Conservation (phyloP, 1,139 yeast species). For the Saccharomyces hybrid region DNA sequence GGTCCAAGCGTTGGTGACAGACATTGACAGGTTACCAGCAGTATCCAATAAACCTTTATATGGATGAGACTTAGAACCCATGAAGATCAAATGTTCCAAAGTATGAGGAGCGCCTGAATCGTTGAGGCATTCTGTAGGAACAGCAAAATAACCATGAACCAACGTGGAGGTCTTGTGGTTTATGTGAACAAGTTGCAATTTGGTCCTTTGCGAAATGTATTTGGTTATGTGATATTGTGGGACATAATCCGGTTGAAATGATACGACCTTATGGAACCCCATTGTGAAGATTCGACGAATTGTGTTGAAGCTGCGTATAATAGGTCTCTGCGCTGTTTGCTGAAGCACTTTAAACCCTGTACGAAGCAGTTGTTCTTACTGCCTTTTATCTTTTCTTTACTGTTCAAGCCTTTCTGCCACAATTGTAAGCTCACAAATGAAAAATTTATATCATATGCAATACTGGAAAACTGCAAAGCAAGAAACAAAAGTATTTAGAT, state of each 20-base stretch:
- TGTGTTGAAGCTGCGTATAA: constrained; percentile 5
- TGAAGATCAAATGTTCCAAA: constrained; percentile 83
- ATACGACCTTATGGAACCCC: constrained; percentile 26
- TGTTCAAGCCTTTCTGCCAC: background rate
- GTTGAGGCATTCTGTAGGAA: constrained; percentile 81
- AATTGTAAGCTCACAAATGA: background rate
- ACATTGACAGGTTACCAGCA: constrained; percentile 75
- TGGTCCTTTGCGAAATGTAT: constrained; percentile 48
- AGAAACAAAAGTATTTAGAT: background rate
- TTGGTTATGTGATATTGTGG: constrained; percentile 31
- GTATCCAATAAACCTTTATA: constrained; percentile 86
- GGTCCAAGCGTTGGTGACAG: constrained; percentile 96
- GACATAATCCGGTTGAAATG: constrained; percentile 32
- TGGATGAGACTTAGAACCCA: constrained; percentile 89
- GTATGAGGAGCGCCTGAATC: constrained; percentile 96
- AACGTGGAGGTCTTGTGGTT: constrained; percentile 74
- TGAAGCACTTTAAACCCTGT: background rate
- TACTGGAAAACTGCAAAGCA: background rate
- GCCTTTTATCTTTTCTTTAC: background rate
- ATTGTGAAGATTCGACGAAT: constrained; percentile 8
- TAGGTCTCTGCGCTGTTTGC: background rate
- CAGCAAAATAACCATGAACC: constrained; percentile 89
- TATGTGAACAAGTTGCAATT: constrained; percentile 69
- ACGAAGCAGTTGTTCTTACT: background rate
- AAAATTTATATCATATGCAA: background rate